Evolutionary conservation across 1,284 basidiomycete genomes (phyloP).

Genomic region (Irpex rosettiformis): DNA sequence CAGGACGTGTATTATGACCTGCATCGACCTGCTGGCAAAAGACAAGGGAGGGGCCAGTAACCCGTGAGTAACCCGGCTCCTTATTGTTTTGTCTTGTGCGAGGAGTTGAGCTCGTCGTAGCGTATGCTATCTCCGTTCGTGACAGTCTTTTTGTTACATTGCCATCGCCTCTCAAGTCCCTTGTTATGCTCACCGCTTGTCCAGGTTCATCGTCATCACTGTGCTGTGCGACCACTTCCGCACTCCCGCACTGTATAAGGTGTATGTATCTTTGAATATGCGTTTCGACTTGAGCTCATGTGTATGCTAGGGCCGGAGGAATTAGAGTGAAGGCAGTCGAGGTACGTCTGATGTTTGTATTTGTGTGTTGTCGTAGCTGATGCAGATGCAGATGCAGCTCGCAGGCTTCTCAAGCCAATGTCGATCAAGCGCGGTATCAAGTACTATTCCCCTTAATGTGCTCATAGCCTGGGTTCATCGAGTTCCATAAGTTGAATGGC

Average conservation of each 20-base stretch:
- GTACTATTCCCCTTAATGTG: conserved; percentile 85
- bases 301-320: conserved; percentile 66
- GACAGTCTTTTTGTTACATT: too few species aligned
- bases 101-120: too few species aligned
- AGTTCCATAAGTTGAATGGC: conserved; percentile 85
- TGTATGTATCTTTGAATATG: conserved; percentile 20
- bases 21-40: too few species aligned
- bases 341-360: conserved; percentile 59
- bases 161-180: too few species aligned
- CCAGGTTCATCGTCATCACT: too few species aligned
- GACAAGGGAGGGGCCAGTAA: too few species aligned
- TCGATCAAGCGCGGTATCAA: conserved; percentile 95
- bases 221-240: conserved; percentile 92
- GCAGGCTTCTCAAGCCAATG: conserved; percentile 81
- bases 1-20: too few species aligned
- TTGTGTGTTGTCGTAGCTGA: not conserved
- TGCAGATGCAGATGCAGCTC: conserved; percentile 45
- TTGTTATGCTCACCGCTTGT: too few species aligned
- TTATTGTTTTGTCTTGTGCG: too few species aligned
- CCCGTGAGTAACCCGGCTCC: too few species aligned
- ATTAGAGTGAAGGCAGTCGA: conserved; percentile 87
- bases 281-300: conserved; percentile 1
- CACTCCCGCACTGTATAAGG: conserved; percentile 90
- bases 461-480: conserved; percentile 81
- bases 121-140: too few species aligned